Conservation (phyloP, 192 early-diverging fungal genomes). For the Dissophora globulifera region DNA sequence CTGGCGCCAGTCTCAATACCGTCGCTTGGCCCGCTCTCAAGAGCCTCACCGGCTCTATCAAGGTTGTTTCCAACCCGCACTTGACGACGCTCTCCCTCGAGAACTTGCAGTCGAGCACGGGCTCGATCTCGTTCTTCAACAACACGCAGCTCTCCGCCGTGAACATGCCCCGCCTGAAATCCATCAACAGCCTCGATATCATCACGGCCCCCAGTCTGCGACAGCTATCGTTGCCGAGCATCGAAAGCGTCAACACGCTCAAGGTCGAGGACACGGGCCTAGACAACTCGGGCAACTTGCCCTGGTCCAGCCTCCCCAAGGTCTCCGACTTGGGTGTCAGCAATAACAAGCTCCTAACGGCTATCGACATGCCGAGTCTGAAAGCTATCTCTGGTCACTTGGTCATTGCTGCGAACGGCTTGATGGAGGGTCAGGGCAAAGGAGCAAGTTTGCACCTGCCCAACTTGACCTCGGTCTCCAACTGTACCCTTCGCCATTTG, state of each 20-base stretch:
- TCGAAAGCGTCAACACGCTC: constrained; percentile 51
- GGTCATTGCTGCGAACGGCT: constrained; percentile 66
- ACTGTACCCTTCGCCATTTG: constrained; percentile 69
- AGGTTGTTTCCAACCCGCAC: constrained; percentile 21
- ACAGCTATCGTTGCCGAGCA: constrained; percentile 15
- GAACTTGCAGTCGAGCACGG: constrained; percentile 25
- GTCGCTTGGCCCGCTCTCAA: constrained; percentile 24
- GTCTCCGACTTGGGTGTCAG: constrained; percentile 62
- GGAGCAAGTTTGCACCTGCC: constrained; percentile 55
- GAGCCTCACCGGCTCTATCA: constrained; percentile 31
- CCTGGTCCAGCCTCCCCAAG: constrained; percentile 49
- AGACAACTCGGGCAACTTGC: constrained; percentile 56
- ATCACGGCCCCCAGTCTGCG: constrained; percentile 61
- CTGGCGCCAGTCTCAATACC: constrained; percentile 7
- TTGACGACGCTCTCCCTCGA: constrained; percentile 27
- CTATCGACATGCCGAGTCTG: constrained; percentile 62
- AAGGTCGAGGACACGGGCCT: constrained; percentile 58
- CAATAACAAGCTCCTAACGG: constrained; percentile 63
- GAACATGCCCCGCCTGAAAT: constrained; percentile 49
- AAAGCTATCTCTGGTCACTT: constrained; percentile 58
- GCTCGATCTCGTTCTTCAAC: constrained; percentile 61
- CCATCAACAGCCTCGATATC: constrained; percentile 59
- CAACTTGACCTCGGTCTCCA: constrained; percentile 63
- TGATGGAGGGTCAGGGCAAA: constrained; percentile 40
- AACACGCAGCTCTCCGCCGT: constrained; percentile 65